Evolutionary conservation across 1,284 basidiomycete species (phyloP).

Genomic region (Schizopora paradoxa): DNA sequence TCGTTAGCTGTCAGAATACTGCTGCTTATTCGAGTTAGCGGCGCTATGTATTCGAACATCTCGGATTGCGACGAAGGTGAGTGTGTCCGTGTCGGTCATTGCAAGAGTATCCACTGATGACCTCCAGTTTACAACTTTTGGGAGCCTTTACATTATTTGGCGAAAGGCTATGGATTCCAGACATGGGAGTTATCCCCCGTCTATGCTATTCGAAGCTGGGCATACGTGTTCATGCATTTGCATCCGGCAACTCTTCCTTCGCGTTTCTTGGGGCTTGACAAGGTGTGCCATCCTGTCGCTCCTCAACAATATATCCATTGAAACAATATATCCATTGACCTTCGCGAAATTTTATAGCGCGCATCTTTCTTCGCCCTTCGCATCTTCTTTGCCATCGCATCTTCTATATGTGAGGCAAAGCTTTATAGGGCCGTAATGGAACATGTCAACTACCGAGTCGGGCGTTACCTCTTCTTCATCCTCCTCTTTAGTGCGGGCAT

Average conservation of each 20-base stretch:
- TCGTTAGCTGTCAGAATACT: constrained; percentile 80
- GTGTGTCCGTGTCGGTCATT: constrained; percentile 16
- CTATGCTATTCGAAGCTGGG: constrained; percentile 91
- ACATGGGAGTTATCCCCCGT: constrained; percentile 96
- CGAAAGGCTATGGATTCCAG: constrained; percentile 84
- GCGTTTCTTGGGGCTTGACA: constrained; percentile 40
- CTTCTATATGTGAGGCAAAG: constrained; percentile 75
- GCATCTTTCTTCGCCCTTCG: constrained; percentile 87
- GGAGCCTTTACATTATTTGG: constrained; percentile 93
- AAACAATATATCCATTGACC: constrained; percentile 26
- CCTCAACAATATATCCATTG: constrained; percentile 17
- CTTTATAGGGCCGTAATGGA: constrained; percentile 82
- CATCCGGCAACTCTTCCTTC: constrained; percentile 45
- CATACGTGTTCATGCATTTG: constrained; percentile 80
- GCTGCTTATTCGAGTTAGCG: constrained; percentile 76
- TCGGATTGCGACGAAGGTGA: constrained; percentile 96
- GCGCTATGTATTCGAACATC: constrained; percentile 94
- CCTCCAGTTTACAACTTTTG: constrained; percentile 94
- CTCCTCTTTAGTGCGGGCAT: constrained; percentile 85
- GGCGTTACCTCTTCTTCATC: constrained; percentile 86
- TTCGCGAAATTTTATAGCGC: constrained; percentile 43
- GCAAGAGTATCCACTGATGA: neutral
- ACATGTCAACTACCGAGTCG: constrained; percentile 83
- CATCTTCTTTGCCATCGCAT: constrained; percentile 71
- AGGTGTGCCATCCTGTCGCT: constrained; percentile 34